Percentiles rank a stretch among this genome's conserved stretches.
These are phyloP conservation scores for Starmerella geochares DNA, from an alignment of 805 yeast species.

Conservation along the genomic window DNA sequence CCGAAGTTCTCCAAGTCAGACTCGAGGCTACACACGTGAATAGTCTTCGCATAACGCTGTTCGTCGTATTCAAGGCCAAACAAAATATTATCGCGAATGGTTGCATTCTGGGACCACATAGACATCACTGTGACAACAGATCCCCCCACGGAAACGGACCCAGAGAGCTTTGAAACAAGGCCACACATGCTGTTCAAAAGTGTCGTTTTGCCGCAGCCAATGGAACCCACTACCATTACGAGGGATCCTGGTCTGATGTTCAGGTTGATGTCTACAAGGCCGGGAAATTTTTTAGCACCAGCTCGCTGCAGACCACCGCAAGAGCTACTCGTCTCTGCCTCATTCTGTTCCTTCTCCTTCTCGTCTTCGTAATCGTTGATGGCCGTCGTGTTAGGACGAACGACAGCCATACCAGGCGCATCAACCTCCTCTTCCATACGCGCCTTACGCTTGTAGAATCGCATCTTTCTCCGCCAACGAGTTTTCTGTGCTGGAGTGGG, in stretches of 20 bases:
- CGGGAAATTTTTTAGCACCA: constrained; percentile 32
- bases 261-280: constrained; percentile 45
- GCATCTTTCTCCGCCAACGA: constrained; percentile 20
- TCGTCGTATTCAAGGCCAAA: constrained; percentile 53
- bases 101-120: constrained; percentile 79
- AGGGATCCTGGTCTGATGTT: constrained; percentile 55
- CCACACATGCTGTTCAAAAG: constrained; percentile 63
- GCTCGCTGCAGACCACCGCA: constrained; percentile 20
- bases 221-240: constrained; percentile 64
- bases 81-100: constrained; percentile 60
- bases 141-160: constrained; percentile 47
- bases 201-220: constrained; percentile 77
- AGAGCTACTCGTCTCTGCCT: constrained; percentile 12
- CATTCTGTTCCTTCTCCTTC: constrained; percentile 12
- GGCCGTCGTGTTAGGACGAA: constrained; percentile 6
- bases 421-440: constrained; percentile 12
- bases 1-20: constrained; percentile 57
- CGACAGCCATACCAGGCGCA: constrained; percentile 6
- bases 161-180: constrained; percentile 48
- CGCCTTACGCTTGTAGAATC: constrained; percentile 9
- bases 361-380: constrained; percentile 16
- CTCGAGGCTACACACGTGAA: constrained; percentile 55
- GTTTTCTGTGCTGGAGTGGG: constrained; percentile 9
- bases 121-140: constrained; percentile 46
- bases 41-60: constrained; percentile 42